phyloP scores from a whole-genome alignment of 140 eudicot genomes.

The Oenanthe javanica region DNA sequence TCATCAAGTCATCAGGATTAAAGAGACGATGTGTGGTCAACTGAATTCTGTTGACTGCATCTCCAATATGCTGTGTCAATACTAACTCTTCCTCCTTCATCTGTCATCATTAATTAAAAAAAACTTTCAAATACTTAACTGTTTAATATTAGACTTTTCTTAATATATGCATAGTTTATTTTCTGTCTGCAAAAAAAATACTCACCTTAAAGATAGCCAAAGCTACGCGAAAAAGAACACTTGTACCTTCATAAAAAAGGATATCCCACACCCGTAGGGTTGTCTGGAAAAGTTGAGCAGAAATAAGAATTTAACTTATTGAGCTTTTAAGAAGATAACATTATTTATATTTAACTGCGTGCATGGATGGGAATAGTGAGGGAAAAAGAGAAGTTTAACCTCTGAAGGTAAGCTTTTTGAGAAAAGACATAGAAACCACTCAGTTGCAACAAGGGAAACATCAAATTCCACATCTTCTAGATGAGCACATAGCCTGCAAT shows the following conservation, averaged over 20 bases:
- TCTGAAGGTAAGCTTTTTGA: conserved; percentile 98
- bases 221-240: conserved; percentile 68
- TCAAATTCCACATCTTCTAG: conserved; percentile 84
- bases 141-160: not conserved
- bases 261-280: conserved; percentile 97
- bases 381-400: conserved; percentile 29
- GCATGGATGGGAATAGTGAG: not conserved
- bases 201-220: conserved; percentile 90
- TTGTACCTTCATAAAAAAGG: conserved; percentile 93
- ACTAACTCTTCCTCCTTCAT: conserved; percentile 92
- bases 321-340: not conserved
- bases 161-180: not conserved
- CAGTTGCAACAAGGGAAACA: conserved; percentile 93
- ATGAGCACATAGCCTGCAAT: conserved; percentile 79
- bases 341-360: not conserved
- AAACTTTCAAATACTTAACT: no score
- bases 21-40: conserved; percentile 52
- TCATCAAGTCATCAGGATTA: conserved; percentile 70
- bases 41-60: conserved; percentile 69
- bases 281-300: conserved; percentile 44
- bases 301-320: not conserved
- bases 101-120: conserved; percentile 33
- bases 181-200: not conserved
- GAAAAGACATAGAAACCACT: conserved; percentile 95
- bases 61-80: conserved; percentile 62